phyloP scores from a whole-genome alignment of 495 filamentous ascomycete genomes.

The Penicillium lividum region DNA sequence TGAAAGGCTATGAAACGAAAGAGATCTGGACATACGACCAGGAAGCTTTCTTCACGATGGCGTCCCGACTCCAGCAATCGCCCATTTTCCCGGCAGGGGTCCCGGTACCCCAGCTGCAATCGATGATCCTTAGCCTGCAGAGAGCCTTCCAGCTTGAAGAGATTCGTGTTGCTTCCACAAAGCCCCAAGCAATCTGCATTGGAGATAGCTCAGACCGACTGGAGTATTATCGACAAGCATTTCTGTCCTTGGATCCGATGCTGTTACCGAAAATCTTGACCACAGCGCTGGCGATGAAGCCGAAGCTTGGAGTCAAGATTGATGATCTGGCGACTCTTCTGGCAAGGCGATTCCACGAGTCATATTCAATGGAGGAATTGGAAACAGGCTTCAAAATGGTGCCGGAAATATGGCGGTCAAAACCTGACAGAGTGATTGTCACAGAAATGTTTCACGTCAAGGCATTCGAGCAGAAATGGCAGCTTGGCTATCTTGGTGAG shows the following conservation, averaged over 20 bases:
- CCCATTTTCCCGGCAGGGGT: no score
- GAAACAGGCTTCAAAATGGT: conserved; percentile 2
- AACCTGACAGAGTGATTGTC: not conserved
- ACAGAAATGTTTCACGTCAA: conserved; percentile 8
- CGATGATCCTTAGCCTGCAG: not conserved
- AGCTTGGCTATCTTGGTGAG: not conserved
- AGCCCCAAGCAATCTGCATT: not conserved
- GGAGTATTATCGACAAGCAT: not conserved
- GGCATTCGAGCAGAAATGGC: not conserved
- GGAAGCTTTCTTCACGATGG: no score
- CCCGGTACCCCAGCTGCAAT: not conserved
- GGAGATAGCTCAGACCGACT: not conserved
- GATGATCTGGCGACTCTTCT: not conserved
- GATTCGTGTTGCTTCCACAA: not conserved
- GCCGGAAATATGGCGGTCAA: not conserved
- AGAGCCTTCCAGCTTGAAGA: not conserved
- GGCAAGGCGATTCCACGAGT: not conserved
- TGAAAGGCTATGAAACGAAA: not conserved
- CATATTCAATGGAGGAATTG: not conserved
- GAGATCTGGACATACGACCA: not conserved
- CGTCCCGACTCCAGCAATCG: no score
- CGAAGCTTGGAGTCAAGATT: not conserved
- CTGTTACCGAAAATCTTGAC: not conserved
- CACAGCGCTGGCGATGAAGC: not conserved
- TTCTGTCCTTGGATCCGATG: not conserved